These are phyloP conservation scores for Rhytidhysteron rufulum DNA, from an alignment of 2,329 filamentous ascomycete species.

Conservation along the genomic window DNA sequence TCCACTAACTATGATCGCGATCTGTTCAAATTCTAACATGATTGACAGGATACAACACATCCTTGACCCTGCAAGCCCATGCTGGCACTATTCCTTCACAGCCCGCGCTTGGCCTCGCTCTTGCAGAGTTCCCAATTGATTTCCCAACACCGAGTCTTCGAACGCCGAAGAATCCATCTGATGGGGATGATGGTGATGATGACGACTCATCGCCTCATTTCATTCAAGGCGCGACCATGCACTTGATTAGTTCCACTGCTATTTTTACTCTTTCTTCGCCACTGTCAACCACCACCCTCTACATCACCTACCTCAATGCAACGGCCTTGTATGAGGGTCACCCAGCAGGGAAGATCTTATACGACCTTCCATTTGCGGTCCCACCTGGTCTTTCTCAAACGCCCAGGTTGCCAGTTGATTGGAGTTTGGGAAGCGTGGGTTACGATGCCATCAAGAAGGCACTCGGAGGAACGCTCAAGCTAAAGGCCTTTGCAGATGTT, in stretches of 20 bases:
- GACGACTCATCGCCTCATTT: slow-evolving; percentile 58
- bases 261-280: slow-evolving; percentile 81
- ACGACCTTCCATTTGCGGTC: slow-evolving; percentile 70
- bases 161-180: slow-evolving; percentile 49
- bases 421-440: slow-evolving; percentile 72
- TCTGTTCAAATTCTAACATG: slow-evolving; percentile 5
- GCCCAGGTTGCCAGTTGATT: slow-evolving; percentile 76
- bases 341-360: slow-evolving; percentile 71
- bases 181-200: slow-evolving; percentile 34
- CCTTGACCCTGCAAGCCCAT: slow-evolving; percentile 69
- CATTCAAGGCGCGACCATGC: slow-evolving; percentile 79
- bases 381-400: slow-evolving; percentile 69
- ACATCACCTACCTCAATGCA: slow-evolving; percentile 76
- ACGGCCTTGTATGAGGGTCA: slow-evolving; percentile 82
- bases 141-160: slow-evolving; percentile 66
- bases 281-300: slow-evolving; percentile 66
- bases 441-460: slow-evolving; percentile 78
- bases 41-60: slow-evolving; percentile 69
- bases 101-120: slow-evolving; percentile 66
- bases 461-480: slow-evolving; percentile 71
- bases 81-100: slow-evolving; percentile 68
- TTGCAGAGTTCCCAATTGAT: slow-evolving; percentile 68
- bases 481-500: slow-evolving; percentile 75
- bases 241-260: slow-evolving; percentile 81
- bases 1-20: too few species aligned